Evolutionary conservation across 768 basidiomycete genomes (phyloP).

Genomic region (Phaffia tasmanica): DNA sequence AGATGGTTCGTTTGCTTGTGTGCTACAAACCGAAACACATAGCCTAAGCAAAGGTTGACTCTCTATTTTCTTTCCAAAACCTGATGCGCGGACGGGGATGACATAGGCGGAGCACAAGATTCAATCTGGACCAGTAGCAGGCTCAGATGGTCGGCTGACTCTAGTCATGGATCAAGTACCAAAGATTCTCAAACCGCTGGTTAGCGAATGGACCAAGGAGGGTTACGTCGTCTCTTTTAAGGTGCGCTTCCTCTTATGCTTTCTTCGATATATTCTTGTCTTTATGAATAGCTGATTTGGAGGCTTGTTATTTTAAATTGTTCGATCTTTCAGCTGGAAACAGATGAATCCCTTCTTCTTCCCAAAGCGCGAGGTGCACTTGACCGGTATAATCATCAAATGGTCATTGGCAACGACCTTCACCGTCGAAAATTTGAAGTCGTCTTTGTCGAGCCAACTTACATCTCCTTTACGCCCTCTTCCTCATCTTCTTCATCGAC

Average conservation of each 20-base stretch:
- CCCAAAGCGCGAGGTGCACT: slow-evolving; percentile 83
- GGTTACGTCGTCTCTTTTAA: slow-evolving; percentile 97
- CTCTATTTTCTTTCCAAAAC: neutral
- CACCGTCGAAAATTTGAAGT: slow-evolving; percentile 82
- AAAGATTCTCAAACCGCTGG: slow-evolving; percentile 84
- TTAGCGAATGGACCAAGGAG: slow-evolving; percentile 81
- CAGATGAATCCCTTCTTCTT: slow-evolving; percentile 66
- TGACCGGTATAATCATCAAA: slow-evolving; percentile 89
- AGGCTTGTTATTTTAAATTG: neutral
- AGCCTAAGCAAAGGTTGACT: neutral
- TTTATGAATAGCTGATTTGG: neutral
- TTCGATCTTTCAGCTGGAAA: slow-evolving; percentile 65
- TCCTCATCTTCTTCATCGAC: slow-evolving; percentile 21
- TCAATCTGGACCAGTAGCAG: slow-evolving; percentile 84
- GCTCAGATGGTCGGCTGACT: slow-evolving; percentile 41
- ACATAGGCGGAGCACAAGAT: slow-evolving; percentile 91
- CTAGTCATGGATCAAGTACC: slow-evolving; percentile 99
- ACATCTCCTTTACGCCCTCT: slow-evolving; percentile 27
- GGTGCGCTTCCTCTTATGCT: slow-evolving; percentile 42
- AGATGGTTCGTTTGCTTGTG: slow-evolving; percentile 53
- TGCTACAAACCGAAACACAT: neutral
- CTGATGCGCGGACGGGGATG: neutral
- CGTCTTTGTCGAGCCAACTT: slow-evolving; percentile 61
- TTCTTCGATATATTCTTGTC: neutral
- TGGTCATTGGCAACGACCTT: slow-evolving; percentile 95